Conservation (phyloP, 352 stramenopile genomes). For the Pythium aristosporum region DNA sequence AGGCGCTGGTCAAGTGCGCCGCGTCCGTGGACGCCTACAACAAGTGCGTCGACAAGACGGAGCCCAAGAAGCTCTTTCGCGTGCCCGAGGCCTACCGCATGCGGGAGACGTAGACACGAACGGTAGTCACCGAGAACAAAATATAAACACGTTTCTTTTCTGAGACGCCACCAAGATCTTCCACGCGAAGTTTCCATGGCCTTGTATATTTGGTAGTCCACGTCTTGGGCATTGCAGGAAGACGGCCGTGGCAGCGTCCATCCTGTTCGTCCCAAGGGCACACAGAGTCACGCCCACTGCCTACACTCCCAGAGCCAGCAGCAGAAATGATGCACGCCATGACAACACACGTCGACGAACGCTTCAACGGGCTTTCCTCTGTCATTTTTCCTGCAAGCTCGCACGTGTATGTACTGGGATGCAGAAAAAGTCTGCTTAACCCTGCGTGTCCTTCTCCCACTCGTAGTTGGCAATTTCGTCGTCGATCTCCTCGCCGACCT, state of each 20-base stretch:
- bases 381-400: slow-evolving; percentile 8
- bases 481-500: slow-evolving; percentile 84
- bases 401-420: slow-evolving; percentile 14
- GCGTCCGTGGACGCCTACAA: slow-evolving; percentile 68
- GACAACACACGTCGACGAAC: neutral
- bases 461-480: slow-evolving; percentile 88
- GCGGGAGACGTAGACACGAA: slow-evolving; percentile 44
- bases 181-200: too few species aligned
- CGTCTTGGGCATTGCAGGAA: too few species aligned
- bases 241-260: too few species aligned
- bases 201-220: too few species aligned
- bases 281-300: too few species aligned
- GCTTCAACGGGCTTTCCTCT: slow-evolving; percentile 3
- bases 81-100: slow-evolving; percentile 79
- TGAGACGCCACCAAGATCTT: neutral
- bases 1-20: slow-evolving; percentile 57
- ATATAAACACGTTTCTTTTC: neutral
- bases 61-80: slow-evolving; percentile 76
- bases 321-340: neutral
- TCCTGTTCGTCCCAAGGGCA: too few species aligned
- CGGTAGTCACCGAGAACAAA: neutral
- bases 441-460: slow-evolving; percentile 88
- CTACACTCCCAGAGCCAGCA: neutral
- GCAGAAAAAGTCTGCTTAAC: slow-evolving; percentile 33
- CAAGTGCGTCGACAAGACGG: slow-evolving; percentile 59